These are phyloP conservation scores for Cardamine resedifolia DNA, from an alignment of 345 rosid species.

Conservation along the genomic window DNA sequence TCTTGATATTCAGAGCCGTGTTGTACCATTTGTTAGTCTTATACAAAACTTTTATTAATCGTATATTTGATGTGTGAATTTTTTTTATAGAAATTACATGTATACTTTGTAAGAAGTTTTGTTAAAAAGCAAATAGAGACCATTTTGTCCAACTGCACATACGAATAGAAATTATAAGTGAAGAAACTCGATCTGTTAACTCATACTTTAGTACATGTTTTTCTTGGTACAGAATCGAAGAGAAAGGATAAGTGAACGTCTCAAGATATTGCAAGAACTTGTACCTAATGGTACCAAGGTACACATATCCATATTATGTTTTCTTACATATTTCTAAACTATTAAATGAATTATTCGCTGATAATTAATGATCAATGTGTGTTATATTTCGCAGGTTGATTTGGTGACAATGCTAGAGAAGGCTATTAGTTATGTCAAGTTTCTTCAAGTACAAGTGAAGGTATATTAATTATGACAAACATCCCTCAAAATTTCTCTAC, in stretches of 20 bases:
- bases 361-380: not conserved
- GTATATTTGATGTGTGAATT: not conserved
- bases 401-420: conserved; percentile 94
- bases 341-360: not conserved
- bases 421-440: conserved; percentile 87
- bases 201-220: not conserved
- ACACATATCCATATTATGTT: not conserved
- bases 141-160: not conserved
- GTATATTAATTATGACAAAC: conserved; percentile 37
- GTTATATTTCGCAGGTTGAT: conserved; percentile 54
- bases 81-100: no score
- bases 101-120: no score
- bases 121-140: no score
- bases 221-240: conserved; percentile 64
- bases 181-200: not conserved
- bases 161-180: not conserved
- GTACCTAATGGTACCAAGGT: conserved; percentile 93
- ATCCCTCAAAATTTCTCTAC: conserved; percentile 10
- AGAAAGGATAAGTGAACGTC: conserved; percentile 83
- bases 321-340: not conserved
- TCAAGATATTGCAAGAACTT: conserved; percentile 75
- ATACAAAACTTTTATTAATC: not conserved
- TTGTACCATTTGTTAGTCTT: not conserved
- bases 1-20: not conserved
- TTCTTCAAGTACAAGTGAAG: conserved; percentile 94